Evolutionary conservation across 371 early-diverging fungal species (phyloP).

Genomic region (Mucor circinelloides): DNA sequence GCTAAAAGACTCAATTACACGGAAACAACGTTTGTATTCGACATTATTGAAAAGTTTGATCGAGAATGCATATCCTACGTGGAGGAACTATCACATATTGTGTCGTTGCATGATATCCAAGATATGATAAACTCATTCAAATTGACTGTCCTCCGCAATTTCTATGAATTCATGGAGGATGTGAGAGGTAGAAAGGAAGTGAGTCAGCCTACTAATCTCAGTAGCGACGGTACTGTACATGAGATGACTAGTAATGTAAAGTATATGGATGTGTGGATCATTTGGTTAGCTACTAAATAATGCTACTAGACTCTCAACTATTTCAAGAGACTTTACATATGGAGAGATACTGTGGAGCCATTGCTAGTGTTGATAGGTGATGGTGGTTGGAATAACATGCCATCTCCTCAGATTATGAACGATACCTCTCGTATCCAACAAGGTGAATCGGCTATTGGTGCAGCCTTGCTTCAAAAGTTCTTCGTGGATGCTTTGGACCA

Average conservation of each 20-base stretch:
- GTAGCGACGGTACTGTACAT: constrained; percentile 85
- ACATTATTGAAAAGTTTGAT: constrained; percentile 69
- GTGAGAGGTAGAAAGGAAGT: constrained; percentile 49
- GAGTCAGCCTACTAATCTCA: constrained; percentile 51
- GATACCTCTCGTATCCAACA: constrained; percentile 6
- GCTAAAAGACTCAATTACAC: constrained; percentile 65
- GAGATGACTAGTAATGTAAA: constrained; percentile 81
- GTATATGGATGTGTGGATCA: not conserved
- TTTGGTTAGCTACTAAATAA: not conserved
- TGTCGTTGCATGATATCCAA: constrained; percentile 40
- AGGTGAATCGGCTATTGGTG: constrained; percentile 31
- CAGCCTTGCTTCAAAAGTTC: constrained; percentile 35
- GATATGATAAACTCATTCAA: constrained; percentile 63
- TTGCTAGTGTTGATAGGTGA: constrained; percentile 59
- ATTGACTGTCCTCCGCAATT: constrained; percentile 60
- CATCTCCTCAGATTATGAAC: constrained; percentile 15
- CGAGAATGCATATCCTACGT: constrained; percentile 27
- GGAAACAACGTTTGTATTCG: constrained; percentile 80
- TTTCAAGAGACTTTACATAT: constrained; percentile 60
- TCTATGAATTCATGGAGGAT: constrained; percentile 78
- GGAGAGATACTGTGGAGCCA: constrained; percentile 64
- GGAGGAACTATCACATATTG: constrained; percentile 23
- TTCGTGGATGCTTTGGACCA: constrained; percentile 63
- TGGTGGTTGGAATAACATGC: constrained; percentile 61
- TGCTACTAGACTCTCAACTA: constrained; percentile 59